Evolutionary conservation across 768 basidiomycete genomes (phyloP).

Genomic region (Pleurotus tuber-regium): DNA sequence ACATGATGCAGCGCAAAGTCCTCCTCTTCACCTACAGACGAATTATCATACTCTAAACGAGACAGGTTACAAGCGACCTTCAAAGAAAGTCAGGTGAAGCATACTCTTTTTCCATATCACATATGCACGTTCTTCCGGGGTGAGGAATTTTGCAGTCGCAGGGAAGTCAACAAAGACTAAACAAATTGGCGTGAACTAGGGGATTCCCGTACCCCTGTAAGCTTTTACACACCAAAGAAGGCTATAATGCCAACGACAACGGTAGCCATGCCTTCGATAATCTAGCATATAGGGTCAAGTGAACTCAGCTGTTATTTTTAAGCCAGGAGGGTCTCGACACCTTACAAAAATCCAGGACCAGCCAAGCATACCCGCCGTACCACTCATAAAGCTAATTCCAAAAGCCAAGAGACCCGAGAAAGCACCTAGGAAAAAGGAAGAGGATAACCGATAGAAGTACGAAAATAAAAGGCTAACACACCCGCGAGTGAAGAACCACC

Average conservation of each 20-base stretch:
- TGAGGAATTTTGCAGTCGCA: slow-evolving; percentile 54
- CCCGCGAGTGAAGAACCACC: slow-evolving; percentile 63
- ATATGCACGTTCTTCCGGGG: slow-evolving; percentile 55
- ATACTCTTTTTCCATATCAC: slow-evolving; percentile 54
- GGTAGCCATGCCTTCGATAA: slow-evolving; percentile 63
- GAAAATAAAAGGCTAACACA: not conserved
- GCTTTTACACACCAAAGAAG: slow-evolving; percentile 38
- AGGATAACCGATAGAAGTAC: not conserved
- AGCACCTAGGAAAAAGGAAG: slow-evolving; percentile 28
- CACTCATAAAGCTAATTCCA: slow-evolving; percentile 52
- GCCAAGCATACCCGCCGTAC: slow-evolving; percentile 40
- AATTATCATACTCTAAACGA: slow-evolving; percentile 48
- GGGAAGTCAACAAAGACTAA: slow-evolving; percentile 64
- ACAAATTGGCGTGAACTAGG: not conserved
- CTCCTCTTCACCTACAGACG: slow-evolving; percentile 59
- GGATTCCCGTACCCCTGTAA: not conserved
- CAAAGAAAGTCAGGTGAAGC: no score
- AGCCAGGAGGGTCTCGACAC: not conserved
- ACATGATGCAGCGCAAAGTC: slow-evolving; percentile 53
- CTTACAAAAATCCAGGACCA: slow-evolving; percentile 73
- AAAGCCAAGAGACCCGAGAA: slow-evolving; percentile 61
- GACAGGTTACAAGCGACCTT: not conserved
- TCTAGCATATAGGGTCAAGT: no score
- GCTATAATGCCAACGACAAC: slow-evolving; percentile 53
- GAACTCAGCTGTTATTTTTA: no score